Evolutionary conservation across 257 asterid genomes (phyloP), one percentile per base, ranked within the genome.

Genomic region (Nyctanthes arbortristis): DNA sequence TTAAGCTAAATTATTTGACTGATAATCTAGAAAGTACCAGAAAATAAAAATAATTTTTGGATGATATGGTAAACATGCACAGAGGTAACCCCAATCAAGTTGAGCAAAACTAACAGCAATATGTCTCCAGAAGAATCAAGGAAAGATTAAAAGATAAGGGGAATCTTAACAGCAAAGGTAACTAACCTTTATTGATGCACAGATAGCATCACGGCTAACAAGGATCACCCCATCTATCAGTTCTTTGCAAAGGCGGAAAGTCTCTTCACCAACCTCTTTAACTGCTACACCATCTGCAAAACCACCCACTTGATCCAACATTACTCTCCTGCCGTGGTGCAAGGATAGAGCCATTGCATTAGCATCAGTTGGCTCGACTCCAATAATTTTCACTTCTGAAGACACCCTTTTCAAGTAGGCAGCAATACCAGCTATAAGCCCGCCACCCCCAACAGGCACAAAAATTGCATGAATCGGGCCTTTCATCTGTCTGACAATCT

Each of bases 221-320:
- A 91, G 88, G 79, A 91, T 95, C 27, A 94, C 86, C 13, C 97
- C 99, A 66, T 94, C 99, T 34, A 94, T 39, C 69, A 94, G 79
- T 70, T 94, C 95, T 77, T 76, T 80, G 78, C 97, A 94, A 47
- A 94, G 69, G 33, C 89, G 88, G 59, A 79, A 94, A 60, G 92
- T 89, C 73, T 94, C 99, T 76, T 91, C 93, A 29, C 99, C 99
- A 24, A 94, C 95, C 54, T 85, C 96, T 79, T 88, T 94, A 54
- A 94, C 97, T 30, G 99, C 99, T 27, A 94, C 99, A 37, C 99
- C 99, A 79, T 94, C 99, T 28, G 97, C 99, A 73, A 91, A 94
- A 73, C 97, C 96, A 74, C 95, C 99, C 14, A 86, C 97, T 66
- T 94, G 97, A 75, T 91, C 97, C 76, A 94, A 79, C 81, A 76